Percentiles rank a stretch among this genome's conserved stretches.
These are phyloP conservation scores for Pichia eremophila DNA, from an alignment of 805 yeast species.

Conservation along the genomic window DNA sequence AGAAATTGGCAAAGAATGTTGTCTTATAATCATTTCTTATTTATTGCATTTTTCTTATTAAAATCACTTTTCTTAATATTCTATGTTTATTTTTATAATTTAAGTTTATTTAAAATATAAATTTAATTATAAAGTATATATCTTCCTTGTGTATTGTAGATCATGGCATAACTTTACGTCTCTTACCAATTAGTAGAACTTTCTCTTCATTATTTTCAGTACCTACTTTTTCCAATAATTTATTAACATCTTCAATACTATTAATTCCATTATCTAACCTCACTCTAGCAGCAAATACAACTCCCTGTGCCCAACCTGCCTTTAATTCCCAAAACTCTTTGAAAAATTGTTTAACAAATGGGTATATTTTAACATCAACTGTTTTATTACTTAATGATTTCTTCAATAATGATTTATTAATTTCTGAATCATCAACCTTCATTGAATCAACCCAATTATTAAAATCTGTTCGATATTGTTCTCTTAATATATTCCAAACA, in stretches of 20 bases:
- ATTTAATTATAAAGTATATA: not conserved
- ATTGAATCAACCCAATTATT: conserved; percentile 64
- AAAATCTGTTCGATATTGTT: conserved; percentile 55
- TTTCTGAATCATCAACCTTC: conserved; percentile 36
- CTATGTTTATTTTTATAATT: not conserved
- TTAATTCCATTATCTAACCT: conserved; percentile 59
- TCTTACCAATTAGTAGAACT: not conserved
- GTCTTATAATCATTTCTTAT: conserved; percentile 38
- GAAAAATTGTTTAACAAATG: conserved; percentile 27
- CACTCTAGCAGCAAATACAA: conserved; percentile 77
- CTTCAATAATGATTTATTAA: conserved; percentile 1
- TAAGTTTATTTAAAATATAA: not conserved
- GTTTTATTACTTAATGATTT: conserved; percentile 8
- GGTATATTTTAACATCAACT: conserved; percentile 38
- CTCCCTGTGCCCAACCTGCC: conserved; percentile 99
- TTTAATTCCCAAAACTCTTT: conserved; percentile 71
- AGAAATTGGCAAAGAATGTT: conserved; percentile 85
- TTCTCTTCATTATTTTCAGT: not conserved
- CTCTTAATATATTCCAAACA: conserved; percentile 77
- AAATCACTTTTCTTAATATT: not conserved
- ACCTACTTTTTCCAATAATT: conserved; percentile 1
- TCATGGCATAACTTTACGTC: not conserved
- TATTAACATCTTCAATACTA: conserved; percentile 6
- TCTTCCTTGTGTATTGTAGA: too few species aligned
- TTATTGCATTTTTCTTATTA: too few species aligned